Conservation (phyloP, 2,329 filamentous ascomycete species). For the Bipolaris victoriae region DNA sequence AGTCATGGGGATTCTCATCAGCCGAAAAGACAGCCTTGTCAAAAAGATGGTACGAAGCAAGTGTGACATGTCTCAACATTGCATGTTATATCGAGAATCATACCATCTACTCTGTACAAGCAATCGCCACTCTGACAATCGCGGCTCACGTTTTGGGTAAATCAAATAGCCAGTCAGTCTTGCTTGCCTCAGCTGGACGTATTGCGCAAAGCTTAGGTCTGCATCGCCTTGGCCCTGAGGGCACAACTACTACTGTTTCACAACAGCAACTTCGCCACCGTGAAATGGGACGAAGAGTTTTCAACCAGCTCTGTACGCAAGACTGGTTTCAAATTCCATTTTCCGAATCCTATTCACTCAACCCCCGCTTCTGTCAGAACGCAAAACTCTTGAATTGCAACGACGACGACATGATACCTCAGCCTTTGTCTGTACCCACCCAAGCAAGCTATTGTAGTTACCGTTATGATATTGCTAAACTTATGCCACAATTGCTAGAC, state of each 20-base stretch:
- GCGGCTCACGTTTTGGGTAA: constrained; percentile 56
- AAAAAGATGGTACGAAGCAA: constrained; percentile 53
- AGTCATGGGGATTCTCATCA: constrained; percentile 51
- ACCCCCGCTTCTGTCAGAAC: constrained; percentile 38
- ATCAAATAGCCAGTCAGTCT: constrained; percentile 54
- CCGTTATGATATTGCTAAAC: constrained; percentile 46
- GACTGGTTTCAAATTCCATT: constrained; percentile 53
- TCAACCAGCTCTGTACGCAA: constrained; percentile 50
- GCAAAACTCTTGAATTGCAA: constrained; percentile 44
- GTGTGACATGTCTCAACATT: constrained; percentile 52
- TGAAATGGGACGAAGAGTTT: constrained; percentile 46
- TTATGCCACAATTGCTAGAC: constrained; percentile 50
- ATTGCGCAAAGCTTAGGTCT: constrained; percentile 57
- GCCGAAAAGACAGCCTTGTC: constrained; percentile 49
- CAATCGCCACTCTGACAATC: constrained; percentile 55
- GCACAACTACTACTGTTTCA: background rate
- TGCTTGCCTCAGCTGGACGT: constrained; percentile 53
- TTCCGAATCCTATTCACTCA: constrained; percentile 48
- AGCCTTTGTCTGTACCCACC: constrained; percentile 31
- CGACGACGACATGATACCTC: constrained; percentile 32
- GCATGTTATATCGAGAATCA: constrained; percentile 50
- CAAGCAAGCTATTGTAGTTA: constrained; percentile 45
- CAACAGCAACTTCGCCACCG: constrained; percentile 22
- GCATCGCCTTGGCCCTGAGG: constrained; percentile 46
- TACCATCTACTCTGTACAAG: constrained; percentile 53